Evolutionary conservation across 2,329 filamentous ascomycete species (phyloP).

Genomic region (Ophiocordyceps camponoti-saundersi): DNA sequence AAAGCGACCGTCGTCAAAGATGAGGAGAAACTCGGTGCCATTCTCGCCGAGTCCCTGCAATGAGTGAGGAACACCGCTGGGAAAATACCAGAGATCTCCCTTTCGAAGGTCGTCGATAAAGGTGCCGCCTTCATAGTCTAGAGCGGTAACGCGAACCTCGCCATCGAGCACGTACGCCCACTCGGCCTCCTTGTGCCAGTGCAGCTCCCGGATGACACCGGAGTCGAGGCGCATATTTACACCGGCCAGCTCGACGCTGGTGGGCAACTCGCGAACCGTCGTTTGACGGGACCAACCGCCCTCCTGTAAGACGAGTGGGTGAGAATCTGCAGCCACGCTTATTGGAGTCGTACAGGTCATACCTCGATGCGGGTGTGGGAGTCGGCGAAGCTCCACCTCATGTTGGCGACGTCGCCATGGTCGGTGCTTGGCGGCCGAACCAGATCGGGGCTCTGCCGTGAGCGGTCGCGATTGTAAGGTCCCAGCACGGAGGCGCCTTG

Average conservation of each 20-base stretch:
- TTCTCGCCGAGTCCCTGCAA: slow-evolving; percentile 54
- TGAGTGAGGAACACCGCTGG: slow-evolving; percentile 59
- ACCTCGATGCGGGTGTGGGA: slow-evolving; percentile 48
- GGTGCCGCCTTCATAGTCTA: slow-evolving; percentile 59
- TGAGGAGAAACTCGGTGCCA: slow-evolving; percentile 32
- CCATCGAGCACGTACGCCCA: slow-evolving; percentile 64
- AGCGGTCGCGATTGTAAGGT: slow-evolving; percentile 50
- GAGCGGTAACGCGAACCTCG: slow-evolving; percentile 51
- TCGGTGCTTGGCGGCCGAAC: slow-evolving; percentile 59
- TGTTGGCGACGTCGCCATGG: slow-evolving; percentile 51
- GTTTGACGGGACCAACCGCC: slow-evolving; percentile 66
- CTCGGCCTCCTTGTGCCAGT: slow-evolving; percentile 70
- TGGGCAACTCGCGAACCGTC: slow-evolving; percentile 45
- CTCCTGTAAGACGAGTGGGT: slow-evolving; percentile 28
- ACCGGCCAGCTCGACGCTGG: slow-evolving; percentile 53
- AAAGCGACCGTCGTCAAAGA: slow-evolving; percentile 32
- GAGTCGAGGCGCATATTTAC: slow-evolving; percentile 65
- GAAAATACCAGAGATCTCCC: slow-evolving; percentile 72
- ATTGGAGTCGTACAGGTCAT: slow-evolving; percentile 5
- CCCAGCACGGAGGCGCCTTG: slow-evolving; percentile 49
- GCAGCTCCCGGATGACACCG: slow-evolving; percentile 59
- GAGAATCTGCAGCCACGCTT: neutral
- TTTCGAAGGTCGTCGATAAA: slow-evolving; percentile 63
- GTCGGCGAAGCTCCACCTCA: slow-evolving; percentile 55
- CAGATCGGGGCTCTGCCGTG: slow-evolving; percentile 54